These are phyloP conservation scores for Chaetomiaceae sp. DNA, from an alignment of 2,329 filamentous ascomycete species.

Conservation along the genomic window DNA sequence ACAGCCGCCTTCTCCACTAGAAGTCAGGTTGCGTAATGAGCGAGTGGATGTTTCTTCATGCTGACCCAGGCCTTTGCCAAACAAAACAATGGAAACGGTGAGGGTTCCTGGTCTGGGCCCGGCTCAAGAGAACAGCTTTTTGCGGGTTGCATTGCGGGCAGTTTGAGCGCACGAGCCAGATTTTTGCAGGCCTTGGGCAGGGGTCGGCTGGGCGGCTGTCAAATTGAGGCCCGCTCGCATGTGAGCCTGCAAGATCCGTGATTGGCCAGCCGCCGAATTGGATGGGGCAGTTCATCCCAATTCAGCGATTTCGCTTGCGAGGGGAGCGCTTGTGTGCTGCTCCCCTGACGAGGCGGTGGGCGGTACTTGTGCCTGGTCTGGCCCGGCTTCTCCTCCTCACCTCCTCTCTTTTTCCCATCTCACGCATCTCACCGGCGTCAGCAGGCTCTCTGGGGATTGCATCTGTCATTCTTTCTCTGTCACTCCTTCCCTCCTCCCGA, in stretches of 20 bases:
- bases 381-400: conserved; percentile 24
- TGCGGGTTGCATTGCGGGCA: not conserved
- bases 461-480: conserved; percentile 37
- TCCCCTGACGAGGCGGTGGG: conserved; percentile 21
- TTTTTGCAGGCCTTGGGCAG: not conserved
- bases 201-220: conserved; percentile 8
- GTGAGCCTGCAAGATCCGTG: not conserved
- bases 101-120: conserved; percentile 1
- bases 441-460: conserved; percentile 23
- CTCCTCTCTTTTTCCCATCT: conserved; percentile 26
- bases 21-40: not conserved
- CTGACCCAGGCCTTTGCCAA: not conserved
- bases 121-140: conserved; percentile 1
- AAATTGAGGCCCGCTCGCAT: conserved; percentile 18
- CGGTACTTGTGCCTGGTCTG: conserved; percentile 22
- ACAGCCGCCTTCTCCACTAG: conserved; percentile 1
- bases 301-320: conserved; percentile 15
- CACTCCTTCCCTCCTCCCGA: conserved; percentile 28
- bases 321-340: conserved; percentile 15
- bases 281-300: conserved; percentile 20
- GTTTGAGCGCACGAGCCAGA: conserved; percentile 7
- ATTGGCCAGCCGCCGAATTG: conserved; percentile 15
- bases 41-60: conserved; percentile 12
- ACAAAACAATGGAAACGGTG: not conserved
- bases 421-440: conserved; percentile 29